phyloP scores from a whole-genome alignment of 768 basidiomycete species.

The Rhodotorula graminis region DNA sequence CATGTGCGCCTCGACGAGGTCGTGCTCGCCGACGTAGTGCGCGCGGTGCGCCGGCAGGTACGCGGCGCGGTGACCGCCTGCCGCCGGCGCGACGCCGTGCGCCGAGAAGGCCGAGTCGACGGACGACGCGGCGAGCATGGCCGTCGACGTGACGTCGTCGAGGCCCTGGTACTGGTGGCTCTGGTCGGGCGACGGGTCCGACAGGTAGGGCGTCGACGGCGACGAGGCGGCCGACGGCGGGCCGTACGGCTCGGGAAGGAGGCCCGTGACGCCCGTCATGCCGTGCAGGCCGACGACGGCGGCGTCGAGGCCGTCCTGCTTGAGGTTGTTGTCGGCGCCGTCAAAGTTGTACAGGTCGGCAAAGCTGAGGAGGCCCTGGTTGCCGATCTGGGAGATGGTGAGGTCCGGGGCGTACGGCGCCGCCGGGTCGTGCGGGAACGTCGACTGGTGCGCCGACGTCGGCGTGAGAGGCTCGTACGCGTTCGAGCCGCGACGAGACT shows the following conservation, averaged over 20 bases:
- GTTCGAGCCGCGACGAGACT: not conserved
- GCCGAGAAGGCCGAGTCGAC: conserved; percentile 24
- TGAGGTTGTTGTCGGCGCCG: conserved; percentile 13
- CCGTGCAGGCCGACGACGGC: conserved; percentile 19
- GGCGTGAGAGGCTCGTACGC: conserved; percentile 36
- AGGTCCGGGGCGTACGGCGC: conserved; percentile 32
- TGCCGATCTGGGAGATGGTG: not conserved
- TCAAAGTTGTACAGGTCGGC: conserved; percentile 36
- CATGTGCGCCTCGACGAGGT: not conserved
- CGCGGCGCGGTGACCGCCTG: conserved; percentile 13
- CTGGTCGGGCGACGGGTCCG: conserved; percentile 32
- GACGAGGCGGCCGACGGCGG: conserved; percentile 21
- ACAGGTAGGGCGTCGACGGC: conserved; percentile 30
- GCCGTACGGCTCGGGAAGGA: not conserved
- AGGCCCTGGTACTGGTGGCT: not conserved
- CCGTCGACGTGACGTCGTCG: conserved; percentile 5
- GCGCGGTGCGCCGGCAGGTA: not conserved
- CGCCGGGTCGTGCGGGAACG: conserved; percentile 10
- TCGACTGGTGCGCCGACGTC: not conserved
- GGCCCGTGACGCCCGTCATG: not conserved
- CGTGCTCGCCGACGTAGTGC: not conserved
- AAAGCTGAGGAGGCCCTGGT: conserved; percentile 36
- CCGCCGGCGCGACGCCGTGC: not conserved
- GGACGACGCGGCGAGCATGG: conserved; percentile 20
- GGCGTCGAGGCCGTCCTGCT: conserved; percentile 17